A percentile compares a stretch with the other conserved stretches of the same genome.
phyloP scores from a whole-genome alignment of 2,329 filamentous ascomycete genomes.

The Aureobasidium sp. region DNA sequence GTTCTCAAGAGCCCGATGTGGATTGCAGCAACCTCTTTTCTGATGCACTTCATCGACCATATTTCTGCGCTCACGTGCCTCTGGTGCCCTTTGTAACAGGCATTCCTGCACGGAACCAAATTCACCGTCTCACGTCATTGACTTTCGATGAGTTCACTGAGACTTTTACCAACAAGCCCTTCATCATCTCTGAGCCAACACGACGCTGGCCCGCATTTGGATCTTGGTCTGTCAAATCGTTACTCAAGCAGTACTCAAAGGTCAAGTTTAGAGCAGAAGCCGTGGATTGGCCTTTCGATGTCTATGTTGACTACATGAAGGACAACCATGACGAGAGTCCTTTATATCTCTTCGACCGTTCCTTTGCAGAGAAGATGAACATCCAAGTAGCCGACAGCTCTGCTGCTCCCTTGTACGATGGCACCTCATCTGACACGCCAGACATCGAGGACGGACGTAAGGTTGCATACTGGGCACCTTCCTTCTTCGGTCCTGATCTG shows the following conservation, averaged over 20 bases:
- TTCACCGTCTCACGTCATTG: constrained; percentile 62
- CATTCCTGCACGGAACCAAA: constrained; percentile 69
- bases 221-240: constrained; percentile 63
- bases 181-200: constrained; percentile 77
- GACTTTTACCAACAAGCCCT: constrained; percentile 72
- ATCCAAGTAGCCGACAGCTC: constrained; percentile 52
- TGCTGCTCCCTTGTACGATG: constrained; percentile 15
- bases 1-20: constrained; percentile 49
- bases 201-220: constrained; percentile 72
- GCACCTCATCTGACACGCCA: not conserved
- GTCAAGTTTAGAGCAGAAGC: constrained; percentile 81
- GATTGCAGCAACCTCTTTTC: constrained; percentile 78
- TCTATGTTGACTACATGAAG: constrained; percentile 75
- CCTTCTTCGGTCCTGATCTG: constrained; percentile 78
- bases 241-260: constrained; percentile 58
- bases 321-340: constrained; percentile 79
- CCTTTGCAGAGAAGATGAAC: constrained; percentile 79
- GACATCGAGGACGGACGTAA: constrained; percentile 29
- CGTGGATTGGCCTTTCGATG: constrained; percentile 82
- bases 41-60: constrained; percentile 82
- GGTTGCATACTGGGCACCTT: constrained; percentile 68
- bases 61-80: constrained; percentile 73
- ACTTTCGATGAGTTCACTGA: constrained; percentile 65
- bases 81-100: constrained; percentile 59
- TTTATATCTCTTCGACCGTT: constrained; percentile 83